phyloP scores from a whole-genome alignment of 1,284 basidiomycete species.

The Marasmius sp. region DNA sequence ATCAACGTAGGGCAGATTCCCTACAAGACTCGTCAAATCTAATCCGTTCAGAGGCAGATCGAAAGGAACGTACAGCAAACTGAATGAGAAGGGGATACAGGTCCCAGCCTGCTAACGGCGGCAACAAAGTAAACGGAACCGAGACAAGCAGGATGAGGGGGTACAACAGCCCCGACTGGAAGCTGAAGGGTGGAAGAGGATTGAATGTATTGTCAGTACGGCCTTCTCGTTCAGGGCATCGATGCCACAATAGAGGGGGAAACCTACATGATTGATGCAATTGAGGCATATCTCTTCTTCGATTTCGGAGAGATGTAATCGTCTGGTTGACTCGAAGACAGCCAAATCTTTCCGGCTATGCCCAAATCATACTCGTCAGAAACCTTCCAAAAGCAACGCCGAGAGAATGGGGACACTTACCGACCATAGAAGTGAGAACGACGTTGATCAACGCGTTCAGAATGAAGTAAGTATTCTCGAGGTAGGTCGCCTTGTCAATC shows the following conservation, averaged over 20 bases:
- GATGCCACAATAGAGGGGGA: no score
- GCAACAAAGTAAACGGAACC: neutral
- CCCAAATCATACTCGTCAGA: neutral
- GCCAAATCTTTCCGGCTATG: neutral
- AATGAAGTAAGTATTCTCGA: neutral
- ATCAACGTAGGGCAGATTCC: neutral
- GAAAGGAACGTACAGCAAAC: neutral
- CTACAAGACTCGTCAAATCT: neutral
- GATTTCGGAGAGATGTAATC: neutral
- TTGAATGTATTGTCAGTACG: neutral
- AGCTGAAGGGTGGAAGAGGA: neutral
- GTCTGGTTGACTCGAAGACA: neutral
- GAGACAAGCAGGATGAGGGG: neutral
- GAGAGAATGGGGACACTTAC: neutral
- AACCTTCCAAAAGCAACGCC: neutral
- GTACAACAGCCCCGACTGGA: neutral
- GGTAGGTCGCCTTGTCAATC: neutral
- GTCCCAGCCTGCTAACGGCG: neutral
- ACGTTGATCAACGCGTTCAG: neutral
- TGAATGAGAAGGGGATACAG: neutral
- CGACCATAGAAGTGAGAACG: neutral
- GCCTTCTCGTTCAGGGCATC: no score
- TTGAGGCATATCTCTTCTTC: neutral
- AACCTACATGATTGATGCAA: neutral
- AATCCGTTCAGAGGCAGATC: neutral